These are phyloP conservation scores for Botrytis cinerea DNA, from an alignment of 2,329 filamentous ascomycete species.

Conservation along the genomic window DNA sequence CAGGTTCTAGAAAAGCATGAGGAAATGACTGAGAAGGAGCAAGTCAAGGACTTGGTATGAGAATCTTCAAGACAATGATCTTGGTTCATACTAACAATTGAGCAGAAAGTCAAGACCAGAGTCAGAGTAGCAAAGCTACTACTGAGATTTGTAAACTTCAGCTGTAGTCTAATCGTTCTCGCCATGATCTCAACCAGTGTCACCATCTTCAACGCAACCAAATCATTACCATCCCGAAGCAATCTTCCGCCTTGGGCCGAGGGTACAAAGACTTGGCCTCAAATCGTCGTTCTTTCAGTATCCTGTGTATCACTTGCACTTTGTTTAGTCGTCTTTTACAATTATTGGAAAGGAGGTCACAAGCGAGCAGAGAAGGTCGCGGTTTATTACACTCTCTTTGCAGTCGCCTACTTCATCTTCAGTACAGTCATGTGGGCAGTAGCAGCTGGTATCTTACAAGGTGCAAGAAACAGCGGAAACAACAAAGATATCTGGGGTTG, in stretches of 20 bases:
- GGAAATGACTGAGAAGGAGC: slow-evolving; percentile 77
- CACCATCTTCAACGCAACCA: slow-evolving; percentile 89
- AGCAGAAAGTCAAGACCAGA: slow-evolving; percentile 85
- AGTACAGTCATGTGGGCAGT: slow-evolving; percentile 91
- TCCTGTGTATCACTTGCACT: slow-evolving; percentile 78
- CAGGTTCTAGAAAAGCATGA: slow-evolving; percentile 84
- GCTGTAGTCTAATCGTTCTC: slow-evolving; percentile 92
- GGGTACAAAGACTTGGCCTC: slow-evolving; percentile 82
- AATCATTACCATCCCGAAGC: slow-evolving; percentile 71
- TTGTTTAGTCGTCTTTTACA: slow-evolving; percentile 77
- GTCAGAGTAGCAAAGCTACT: slow-evolving; percentile 93
- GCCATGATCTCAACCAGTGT: slow-evolving; percentile 88
- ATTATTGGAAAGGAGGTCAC: slow-evolving; percentile 88
- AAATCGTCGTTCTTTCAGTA: slow-evolving; percentile 78
- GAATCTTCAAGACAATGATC: slow-evolving; percentile 7
- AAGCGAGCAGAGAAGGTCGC: slow-evolving; percentile 86
- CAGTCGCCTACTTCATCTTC: slow-evolving; percentile 90
- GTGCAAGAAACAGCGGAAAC: slow-evolving; percentile 68
- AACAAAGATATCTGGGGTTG: slow-evolving; percentile 97
- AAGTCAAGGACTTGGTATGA: slow-evolving; percentile 74
- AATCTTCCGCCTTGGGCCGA: slow-evolving; percentile 81
- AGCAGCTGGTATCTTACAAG: slow-evolving; percentile 81
- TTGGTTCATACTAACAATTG: slow-evolving; percentile 44
- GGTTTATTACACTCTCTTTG: slow-evolving; percentile 94
- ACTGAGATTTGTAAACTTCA: slow-evolving; percentile 94